Conservation (phyloP, 2,329 filamentous ascomycete species). For the Diaporthe sp. region DNA sequence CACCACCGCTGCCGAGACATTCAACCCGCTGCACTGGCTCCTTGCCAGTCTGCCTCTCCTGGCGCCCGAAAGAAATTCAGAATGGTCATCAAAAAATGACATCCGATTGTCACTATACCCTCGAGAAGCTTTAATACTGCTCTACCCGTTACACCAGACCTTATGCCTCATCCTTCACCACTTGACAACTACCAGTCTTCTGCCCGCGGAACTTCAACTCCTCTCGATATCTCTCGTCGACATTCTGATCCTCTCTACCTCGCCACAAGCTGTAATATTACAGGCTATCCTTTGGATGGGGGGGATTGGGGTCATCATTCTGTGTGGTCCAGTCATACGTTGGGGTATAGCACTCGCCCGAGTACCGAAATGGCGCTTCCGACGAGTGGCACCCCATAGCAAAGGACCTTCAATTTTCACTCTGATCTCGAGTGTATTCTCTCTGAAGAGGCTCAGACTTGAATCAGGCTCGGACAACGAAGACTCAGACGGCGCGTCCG, state of each 20-base stretch:
- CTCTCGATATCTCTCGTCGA: conserved; percentile 88
- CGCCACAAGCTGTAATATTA: conserved; percentile 87
- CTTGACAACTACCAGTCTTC: conserved; percentile 88
- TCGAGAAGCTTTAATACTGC: conserved; percentile 49
- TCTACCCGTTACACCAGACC: conserved; percentile 89
- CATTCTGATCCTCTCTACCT: conserved; percentile 80
- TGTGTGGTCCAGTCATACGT: conserved; percentile 80
- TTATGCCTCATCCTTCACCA: conserved; percentile 81
- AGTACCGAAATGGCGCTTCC: conserved; percentile 92
- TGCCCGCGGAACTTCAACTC: conserved; percentile 89
- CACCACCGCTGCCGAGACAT: conserved; percentile 66
- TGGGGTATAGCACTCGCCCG: conserved; percentile 90
- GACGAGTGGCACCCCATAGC: conserved; percentile 61
- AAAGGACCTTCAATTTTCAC: conserved; percentile 55
- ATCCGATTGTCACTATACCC: conserved; percentile 36
- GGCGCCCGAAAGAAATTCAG: conserved; percentile 53
- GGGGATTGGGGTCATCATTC: conserved; percentile 81
- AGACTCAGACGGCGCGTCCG: conserved; percentile 51
- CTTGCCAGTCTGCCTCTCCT: conserved; percentile 79
- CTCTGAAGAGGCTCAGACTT: conserved; percentile 46
- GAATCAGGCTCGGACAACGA: conserved; percentile 52
- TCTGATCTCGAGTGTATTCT: conserved; percentile 51
- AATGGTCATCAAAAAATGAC: conserved; percentile 45
- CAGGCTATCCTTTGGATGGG: conserved; percentile 89
- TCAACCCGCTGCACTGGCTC: conserved; percentile 83